Percentiles rank a stretch among this genome's conserved stretches.
Evolutionary conservation across 805 yeast genomes (phyloP).

Genomic region (Suhomyces tanzawaensis): DNA sequence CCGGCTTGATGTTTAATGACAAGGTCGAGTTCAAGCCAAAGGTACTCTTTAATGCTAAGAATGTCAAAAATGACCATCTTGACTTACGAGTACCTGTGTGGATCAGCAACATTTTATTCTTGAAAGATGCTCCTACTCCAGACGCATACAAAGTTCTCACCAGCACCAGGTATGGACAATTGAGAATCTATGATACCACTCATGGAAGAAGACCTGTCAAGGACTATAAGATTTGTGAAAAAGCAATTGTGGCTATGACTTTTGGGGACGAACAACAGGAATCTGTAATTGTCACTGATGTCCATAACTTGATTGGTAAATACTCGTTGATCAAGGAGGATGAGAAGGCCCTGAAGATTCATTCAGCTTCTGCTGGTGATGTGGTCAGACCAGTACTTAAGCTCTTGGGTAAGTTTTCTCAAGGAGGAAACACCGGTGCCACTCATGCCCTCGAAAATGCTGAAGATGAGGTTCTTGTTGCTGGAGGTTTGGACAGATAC

Average conservation of each 20-base stretch:
- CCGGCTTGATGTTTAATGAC: constrained; percentile 15
- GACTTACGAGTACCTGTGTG: constrained; percentile 83
- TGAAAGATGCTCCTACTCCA: constrained; percentile 29
- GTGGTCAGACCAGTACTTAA: constrained; percentile 46
- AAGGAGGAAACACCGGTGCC: constrained; percentile 58
- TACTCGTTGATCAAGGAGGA: constrained; percentile 40
- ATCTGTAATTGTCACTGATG: constrained; percentile 65
- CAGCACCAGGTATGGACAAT: constrained; percentile 71
- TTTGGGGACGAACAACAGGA: constrained; percentile 33
- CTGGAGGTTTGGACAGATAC: constrained; percentile 89
- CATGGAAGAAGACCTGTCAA: constrained; percentile 66
- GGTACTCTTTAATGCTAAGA: constrained; percentile 66
- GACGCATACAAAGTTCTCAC: constrained; percentile 50
- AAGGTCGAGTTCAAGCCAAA: constrained; percentile 22
- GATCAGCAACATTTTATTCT: constrained; percentile 58
- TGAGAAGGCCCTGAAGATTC: constrained; percentile 31
- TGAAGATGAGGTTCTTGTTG: constrained; percentile 49
- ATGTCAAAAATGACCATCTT: constrained; percentile 75
- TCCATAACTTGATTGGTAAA: constrained; percentile 61
- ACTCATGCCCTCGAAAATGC: constrained; percentile 60
- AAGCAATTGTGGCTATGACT: constrained; percentile 47
- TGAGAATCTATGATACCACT: constrained; percentile 68
- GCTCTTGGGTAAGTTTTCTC: constrained; percentile 60
- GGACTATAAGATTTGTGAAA: constrained; percentile 53
- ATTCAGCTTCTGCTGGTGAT: constrained; percentile 47